Evolutionary conservation across 352 stramenopile species (phyloP), one percentile per base, ranked within the genome.

Genomic region (Phytophthora idaei): DNA sequence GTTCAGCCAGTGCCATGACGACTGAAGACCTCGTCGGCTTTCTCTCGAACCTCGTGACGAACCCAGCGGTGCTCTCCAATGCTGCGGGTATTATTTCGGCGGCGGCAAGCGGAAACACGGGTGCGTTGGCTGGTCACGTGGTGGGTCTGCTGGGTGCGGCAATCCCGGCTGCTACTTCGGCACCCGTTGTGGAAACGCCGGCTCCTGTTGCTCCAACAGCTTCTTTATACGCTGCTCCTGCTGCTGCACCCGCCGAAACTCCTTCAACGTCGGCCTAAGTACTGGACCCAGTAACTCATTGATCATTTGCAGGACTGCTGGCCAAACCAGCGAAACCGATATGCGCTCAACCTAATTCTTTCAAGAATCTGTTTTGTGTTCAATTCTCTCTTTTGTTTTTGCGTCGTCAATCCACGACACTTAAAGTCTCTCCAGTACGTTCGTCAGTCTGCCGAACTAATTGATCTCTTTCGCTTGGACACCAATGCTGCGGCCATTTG

Each of bases 401-500:
- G 21, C 21, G 21, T 21, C 21, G 21, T 21, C 21, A 21, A 21
- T 21, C 21, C 21, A 21, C 21, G 21, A 21, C 21, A 21, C 21
- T 21, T 21, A 21, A 21, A 21, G 21, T 21, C 21, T 21, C 21
- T 21, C 21, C 21, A 21, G 21, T 21, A 21, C 1, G 21, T 21
- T 21, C 21, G 21, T 21, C 21, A 21, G 21, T 21, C 21, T 21
- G 21, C 21, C 21, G 21, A 21, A 21, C 21, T 21, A 21, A 21
- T 0, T 21, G 21, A 21, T 21, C 21, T 21, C 21, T n/a, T 71
- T 51, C 10, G 48, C 37, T 41, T 76, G 60, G 28, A 82, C 53
- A 4, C 71, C 62, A 56, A 87, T 72, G 36, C 68, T 77, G 27
- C 77, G 76, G 32, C 81, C 81, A 58, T 87, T 89, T 59, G 60